Percentiles rank a stretch among this genome's conserved stretches.
Evolutionary conservation across 352 stramenopile species (phyloP).

Genomic region (Thalassiosira hispida): DNA sequence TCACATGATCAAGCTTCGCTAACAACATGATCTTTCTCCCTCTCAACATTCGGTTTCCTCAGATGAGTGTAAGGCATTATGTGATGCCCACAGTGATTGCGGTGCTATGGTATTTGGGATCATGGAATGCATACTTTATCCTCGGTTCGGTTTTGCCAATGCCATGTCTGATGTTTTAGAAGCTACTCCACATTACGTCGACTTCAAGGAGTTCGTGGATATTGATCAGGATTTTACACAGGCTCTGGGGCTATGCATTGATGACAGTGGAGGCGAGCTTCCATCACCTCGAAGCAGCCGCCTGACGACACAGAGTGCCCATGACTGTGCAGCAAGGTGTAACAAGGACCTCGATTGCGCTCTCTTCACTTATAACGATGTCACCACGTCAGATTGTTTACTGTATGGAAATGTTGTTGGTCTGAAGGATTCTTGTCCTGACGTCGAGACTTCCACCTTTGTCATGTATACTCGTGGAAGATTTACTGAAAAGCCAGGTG

Average conservation of each 20-base stretch:
- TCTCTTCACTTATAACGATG: constrained; percentile 31
- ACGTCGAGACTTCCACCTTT: not conserved
- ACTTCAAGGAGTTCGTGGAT: constrained; percentile 25
- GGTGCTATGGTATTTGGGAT: constrained; percentile 14
- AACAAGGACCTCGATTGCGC: constrained; percentile 10
- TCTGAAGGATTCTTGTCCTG: constrained; percentile 12
- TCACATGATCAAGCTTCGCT: too few relatives aligned
- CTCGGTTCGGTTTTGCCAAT: constrained; percentile 20
- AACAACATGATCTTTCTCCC: too few relatives aligned
- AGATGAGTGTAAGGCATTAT: constrained; percentile 34
- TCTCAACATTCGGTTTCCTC: too few relatives aligned
- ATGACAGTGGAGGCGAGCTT: constrained; percentile 1
- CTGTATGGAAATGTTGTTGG: constrained; percentile 18
- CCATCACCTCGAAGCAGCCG: constrained; percentile 5
- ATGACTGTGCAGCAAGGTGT: constrained; percentile 29
- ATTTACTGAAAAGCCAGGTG: constrained; percentile 25
- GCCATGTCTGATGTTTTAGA: not conserved
- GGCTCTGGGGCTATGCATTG: constrained; percentile 13
- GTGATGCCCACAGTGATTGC: constrained; percentile 26
- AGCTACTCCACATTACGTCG: constrained; percentile 22
- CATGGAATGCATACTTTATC: constrained; percentile 12
- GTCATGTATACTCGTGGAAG: constrained; percentile 26
- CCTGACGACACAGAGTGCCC: constrained; percentile 14
- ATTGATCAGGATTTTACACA: constrained; percentile 6
- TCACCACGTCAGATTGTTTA: constrained; percentile 5